Evolutionary conservation across 371 early-diverging fungal genomes (phyloP).

Genomic region (Mucor lusitanicus): DNA sequence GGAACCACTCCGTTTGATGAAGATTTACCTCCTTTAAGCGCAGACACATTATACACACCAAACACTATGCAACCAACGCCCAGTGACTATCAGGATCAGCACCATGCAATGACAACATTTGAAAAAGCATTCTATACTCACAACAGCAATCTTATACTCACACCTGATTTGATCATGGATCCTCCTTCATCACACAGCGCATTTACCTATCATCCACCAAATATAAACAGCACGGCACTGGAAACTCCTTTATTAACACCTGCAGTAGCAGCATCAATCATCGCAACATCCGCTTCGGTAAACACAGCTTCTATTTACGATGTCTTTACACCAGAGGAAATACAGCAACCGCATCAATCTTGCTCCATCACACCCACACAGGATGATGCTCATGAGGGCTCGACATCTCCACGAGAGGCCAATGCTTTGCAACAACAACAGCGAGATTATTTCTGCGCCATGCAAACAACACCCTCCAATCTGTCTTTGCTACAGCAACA

Average conservation of each 20-base stretch:
- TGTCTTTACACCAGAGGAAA: conserved; percentile 18
- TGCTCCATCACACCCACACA: not conserved
- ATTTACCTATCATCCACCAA: not conserved
- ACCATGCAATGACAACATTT: not conserved
- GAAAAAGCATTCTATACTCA: conserved; percentile 2
- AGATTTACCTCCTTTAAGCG: conserved; percentile 10
- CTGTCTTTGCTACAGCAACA: conserved; percentile 8
- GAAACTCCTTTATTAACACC: not conserved
- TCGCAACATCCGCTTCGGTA: not conserved
- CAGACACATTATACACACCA: conserved; percentile 8
- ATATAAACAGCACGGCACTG: not conserved
- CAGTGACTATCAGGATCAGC: not conserved
- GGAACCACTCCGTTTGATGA: conserved; percentile 6
- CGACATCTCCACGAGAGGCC: not conserved
- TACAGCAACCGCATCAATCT: conserved; percentile 5
- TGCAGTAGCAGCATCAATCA: not conserved
- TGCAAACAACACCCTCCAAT: not conserved
- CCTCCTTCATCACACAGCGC: not conserved
- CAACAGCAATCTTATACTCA: not conserved
- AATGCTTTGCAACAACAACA: not conserved
- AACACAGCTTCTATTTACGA: conserved; percentile 14
- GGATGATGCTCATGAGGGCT: not conserved
- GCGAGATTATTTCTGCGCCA: conserved; percentile 9
- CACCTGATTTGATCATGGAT: conserved; percentile 8
- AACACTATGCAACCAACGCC: conserved; percentile 4